Evolutionary conservation across 148 eudicot species (phyloP), one percentile per base, ranked within the genome.

Genomic region (Amaranthus hypochondriacus): DNA sequence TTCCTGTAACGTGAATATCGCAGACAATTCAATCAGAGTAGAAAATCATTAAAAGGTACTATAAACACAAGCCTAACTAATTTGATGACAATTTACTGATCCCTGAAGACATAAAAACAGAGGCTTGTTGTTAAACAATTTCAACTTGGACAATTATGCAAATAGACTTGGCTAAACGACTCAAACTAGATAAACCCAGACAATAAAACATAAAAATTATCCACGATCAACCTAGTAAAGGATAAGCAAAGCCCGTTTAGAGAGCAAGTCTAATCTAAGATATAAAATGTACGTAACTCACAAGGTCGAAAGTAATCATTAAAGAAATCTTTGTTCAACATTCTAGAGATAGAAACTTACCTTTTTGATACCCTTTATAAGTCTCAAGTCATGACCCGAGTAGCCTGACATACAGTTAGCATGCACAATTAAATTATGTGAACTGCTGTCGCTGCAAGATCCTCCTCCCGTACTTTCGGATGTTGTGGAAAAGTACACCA

Each of bases 341-440:
- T 46, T 67, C 7, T 59, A 43, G 42, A 59, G 48, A 70, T 18
- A 9, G 1, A 65, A 21, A 62, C 90, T 81, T 81, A 92, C 99
- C 92, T 73, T 62, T 82, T 87, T 83, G 39, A 85, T 75, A 63
- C 84, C 78, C 62, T 76, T 77, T 76, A 78, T 70, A 77, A 87
- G 81, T 48, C 86, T 89, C 89, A 88, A 80, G 76, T 83, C 86
- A 61, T 51, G 75, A 63, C 74, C 74, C 71, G 89, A 81, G 81
- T 73, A 77, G 58, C 85, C 92, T 62, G 90, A 79, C 70, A 85
- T 76, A 78, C 99, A 95, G 69, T 86, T 78, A 42, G 83, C 81
- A 83, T 95, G 99, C 61, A 95, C 92, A 67, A 92, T 92, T 72
- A 87, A 81, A 62, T 87, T 85, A 60, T 64, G 75, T 56, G 59